Conservation (phyloP, 2,329 filamentous ascomycete species). For the Tolypocladium endophyticum region DNA sequence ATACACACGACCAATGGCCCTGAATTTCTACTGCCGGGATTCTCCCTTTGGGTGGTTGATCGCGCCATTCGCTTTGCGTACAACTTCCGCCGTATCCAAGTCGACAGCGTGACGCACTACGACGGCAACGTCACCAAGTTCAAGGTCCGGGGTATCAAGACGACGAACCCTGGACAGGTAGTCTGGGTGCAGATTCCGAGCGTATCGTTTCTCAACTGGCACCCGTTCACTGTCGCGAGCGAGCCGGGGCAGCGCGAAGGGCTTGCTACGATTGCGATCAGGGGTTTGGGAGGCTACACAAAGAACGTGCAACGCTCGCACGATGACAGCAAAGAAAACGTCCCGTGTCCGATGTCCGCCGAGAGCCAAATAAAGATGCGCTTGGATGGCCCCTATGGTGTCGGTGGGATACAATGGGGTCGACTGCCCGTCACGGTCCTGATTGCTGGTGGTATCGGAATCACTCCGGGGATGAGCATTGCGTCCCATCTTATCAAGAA, state of each 20-base stretch:
- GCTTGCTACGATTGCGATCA: slow-evolving; percentile 6
- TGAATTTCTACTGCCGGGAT: slow-evolving; percentile 12
- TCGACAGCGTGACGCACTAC: slow-evolving; percentile 6
- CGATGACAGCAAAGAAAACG: background rate
- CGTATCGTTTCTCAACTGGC: slow-evolving; percentile 13
- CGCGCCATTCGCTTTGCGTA: slow-evolving; percentile 9
- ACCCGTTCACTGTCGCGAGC: slow-evolving; percentile 13
- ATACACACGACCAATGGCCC: slow-evolving; percentile 11
- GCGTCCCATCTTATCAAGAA: slow-evolving; percentile 8
- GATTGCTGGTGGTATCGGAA: slow-evolving; percentile 13
- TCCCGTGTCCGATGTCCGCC: background rate
- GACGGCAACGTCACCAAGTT: slow-evolving; percentile 12
- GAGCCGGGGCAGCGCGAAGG: slow-evolving; percentile 2
- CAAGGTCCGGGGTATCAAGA: slow-evolving; percentile 6
- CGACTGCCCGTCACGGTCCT: slow-evolving; percentile 8
- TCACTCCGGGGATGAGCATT: slow-evolving; percentile 13
- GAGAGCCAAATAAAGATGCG: slow-evolving; percentile 2
- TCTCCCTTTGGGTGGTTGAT: slow-evolving; percentile 12
- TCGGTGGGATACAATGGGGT: slow-evolving; percentile 8
- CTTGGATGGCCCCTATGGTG: slow-evolving; percentile 12
- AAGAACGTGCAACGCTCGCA: background rate
- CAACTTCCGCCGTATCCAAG: slow-evolving; percentile 6
- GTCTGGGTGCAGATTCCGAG: slow-evolving; percentile 12
- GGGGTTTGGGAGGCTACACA: slow-evolving; percentile 1
- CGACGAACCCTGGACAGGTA: slow-evolving; percentile 10